Conservation (phyloP, 208 protist species). For the Phytomonas sp. region DNA sequence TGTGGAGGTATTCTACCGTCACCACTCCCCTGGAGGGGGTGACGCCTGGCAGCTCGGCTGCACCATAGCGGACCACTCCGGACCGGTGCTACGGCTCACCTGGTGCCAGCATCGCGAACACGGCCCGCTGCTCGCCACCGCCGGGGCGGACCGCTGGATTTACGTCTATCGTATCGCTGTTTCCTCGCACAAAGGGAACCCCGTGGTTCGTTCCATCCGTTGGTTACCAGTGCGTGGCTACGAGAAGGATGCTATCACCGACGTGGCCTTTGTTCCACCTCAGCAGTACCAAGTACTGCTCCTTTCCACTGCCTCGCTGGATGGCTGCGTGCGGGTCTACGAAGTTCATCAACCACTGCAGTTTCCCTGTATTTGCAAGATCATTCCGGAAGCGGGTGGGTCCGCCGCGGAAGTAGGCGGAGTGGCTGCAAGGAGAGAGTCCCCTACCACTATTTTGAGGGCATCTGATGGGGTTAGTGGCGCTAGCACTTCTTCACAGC, state of each 20-base stretch:
- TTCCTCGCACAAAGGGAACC: conserved; percentile 40
- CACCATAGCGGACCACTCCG: conserved; percentile 67
- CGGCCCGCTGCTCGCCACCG: conserved; percentile 73
- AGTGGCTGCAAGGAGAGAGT: neutral
- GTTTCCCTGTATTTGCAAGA: conserved; percentile 53
- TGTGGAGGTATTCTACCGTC: conserved; percentile 70
- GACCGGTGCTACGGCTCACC: conserved; percentile 63
- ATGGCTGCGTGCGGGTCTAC: conserved; percentile 82
- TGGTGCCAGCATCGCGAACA: conserved; percentile 82
- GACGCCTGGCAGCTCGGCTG: conserved; percentile 51
- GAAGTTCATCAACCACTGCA: conserved; percentile 70
- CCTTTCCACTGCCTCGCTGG: conserved; percentile 79
- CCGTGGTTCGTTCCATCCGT: conserved; percentile 35
- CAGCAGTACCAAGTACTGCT: conserved; percentile 71
- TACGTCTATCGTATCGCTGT: conserved; percentile 79
- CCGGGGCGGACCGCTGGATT: conserved; percentile 76
- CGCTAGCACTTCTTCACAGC: neutral
- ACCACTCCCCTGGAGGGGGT: neutral
- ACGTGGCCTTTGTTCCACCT: conserved; percentile 81
- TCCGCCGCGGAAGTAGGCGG: conserved; percentile 15
- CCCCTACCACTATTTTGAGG: neutral
- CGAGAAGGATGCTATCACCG: conserved; percentile 85
- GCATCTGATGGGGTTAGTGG: neutral
- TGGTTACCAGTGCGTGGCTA: conserved; percentile 62
- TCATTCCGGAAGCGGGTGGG: conserved; percentile 41